Conservation (phyloP, 2,329 filamentous ascomycete genomes). For the Venturia aucupariae region DNA sequence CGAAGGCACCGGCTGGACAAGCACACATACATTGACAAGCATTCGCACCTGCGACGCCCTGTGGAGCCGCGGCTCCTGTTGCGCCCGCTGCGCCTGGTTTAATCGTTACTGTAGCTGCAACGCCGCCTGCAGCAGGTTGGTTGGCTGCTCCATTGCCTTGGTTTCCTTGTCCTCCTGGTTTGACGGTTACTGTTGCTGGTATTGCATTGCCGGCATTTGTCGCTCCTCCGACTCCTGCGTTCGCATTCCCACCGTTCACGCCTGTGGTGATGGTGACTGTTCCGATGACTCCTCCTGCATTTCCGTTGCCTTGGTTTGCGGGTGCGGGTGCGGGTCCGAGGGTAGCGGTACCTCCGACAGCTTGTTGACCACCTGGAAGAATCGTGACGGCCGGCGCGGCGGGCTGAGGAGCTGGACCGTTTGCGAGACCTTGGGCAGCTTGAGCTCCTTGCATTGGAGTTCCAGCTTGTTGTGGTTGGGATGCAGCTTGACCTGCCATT, state of each 20-base stretch:
- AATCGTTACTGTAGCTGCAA: constrained; percentile 2
- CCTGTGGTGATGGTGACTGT: constrained; percentile 12
- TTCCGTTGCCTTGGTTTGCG: constrained; percentile 8
- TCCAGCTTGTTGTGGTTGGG: constrained; percentile 5
- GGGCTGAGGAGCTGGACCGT: background rate
- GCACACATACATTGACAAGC: constrained; percentile 13
- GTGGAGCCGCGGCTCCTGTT: constrained; percentile 6
- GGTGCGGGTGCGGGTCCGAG: constrained; percentile 7
- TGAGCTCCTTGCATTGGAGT: background rate
- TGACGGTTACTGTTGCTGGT: constrained; percentile 1
- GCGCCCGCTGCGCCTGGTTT: background rate
- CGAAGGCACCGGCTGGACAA: constrained; percentile 10
- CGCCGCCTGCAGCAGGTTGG: background rate
- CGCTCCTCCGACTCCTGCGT: background rate
- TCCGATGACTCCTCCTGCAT: background rate
- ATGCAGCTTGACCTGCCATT: background rate
- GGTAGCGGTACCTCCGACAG: background rate
- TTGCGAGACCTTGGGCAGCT: constrained; percentile 8
- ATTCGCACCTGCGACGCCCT: constrained; percentile 6
- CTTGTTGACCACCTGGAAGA: constrained; percentile 7
- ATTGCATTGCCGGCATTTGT: background rate
- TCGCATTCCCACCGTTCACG: constrained; percentile 7
- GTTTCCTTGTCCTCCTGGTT: background rate
- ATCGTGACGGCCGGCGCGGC: background rate
- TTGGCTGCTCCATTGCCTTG: background rate